phyloP scores from a whole-genome alignment of 2,329 filamentous ascomycete species.

The Ophiostoma pallidulum region DNA sequence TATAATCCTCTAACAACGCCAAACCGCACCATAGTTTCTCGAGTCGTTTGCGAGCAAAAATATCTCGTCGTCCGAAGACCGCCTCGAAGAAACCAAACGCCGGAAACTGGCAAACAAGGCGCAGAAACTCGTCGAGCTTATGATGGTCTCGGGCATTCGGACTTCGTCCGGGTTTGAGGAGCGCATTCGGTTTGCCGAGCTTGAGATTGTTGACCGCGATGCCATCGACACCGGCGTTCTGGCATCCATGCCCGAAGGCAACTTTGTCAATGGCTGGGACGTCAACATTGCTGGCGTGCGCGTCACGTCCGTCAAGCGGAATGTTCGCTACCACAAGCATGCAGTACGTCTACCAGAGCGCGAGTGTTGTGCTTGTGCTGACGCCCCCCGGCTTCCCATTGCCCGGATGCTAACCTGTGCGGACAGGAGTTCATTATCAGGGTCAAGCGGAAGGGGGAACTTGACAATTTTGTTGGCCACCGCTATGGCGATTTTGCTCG shows the following conservation, averaged over 20 bases:
- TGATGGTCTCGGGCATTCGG: slow-evolving; percentile 97
- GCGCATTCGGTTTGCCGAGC: slow-evolving; percentile 89
- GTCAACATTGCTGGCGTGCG: slow-evolving; percentile 89
- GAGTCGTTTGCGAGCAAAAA: slow-evolving; percentile 96
- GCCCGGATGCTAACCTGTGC: neutral
- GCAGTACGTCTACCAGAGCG: slow-evolving; percentile 48
- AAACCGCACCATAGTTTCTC: slow-evolving; percentile 66
- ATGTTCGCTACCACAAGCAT: slow-evolving; percentile 82
- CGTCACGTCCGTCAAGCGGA: slow-evolving; percentile 70
- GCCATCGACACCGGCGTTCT: slow-evolving; percentile 86
- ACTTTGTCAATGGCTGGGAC: slow-evolving; percentile 93
- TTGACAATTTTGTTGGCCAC: slow-evolving; percentile 71
- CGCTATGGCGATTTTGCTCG: slow-evolving; percentile 81
- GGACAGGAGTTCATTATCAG: slow-evolving; percentile 76
- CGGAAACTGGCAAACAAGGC: slow-evolving; percentile 86
- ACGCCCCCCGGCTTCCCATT: too few species aligned
- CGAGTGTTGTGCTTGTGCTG: neutral
- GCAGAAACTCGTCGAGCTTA: slow-evolving; percentile 91
- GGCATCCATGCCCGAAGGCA: slow-evolving; percentile 79
- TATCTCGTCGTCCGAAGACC: slow-evolving; percentile 93
- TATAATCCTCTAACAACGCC: neutral
- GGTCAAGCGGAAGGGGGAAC: slow-evolving; percentile 66
- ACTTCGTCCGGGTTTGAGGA: slow-evolving; percentile 97
- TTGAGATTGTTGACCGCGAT: slow-evolving; percentile 89
- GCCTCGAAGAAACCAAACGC: slow-evolving; percentile 91